phyloP scores from a whole-genome alignment of 1,284 basidiomycete species.

The Cystobasidium slooffiae region DNA sequence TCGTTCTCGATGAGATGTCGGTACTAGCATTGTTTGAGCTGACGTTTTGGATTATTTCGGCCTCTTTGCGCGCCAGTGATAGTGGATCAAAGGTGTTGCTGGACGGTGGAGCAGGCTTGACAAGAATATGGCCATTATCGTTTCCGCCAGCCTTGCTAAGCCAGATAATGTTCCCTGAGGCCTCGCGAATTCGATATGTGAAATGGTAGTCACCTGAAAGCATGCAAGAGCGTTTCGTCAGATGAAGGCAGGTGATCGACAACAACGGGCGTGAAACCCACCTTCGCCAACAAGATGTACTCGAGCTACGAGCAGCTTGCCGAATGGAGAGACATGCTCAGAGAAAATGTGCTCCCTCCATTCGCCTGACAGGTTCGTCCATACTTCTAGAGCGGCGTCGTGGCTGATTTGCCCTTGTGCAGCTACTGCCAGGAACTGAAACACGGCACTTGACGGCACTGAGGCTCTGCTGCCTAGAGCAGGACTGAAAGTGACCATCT shows the following conservation, averaged over 20 bases:
- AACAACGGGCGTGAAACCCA: not conserved
- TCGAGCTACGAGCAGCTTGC: constrained; percentile 13
- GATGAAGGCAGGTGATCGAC: not conserved
- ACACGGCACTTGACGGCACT: constrained; percentile 14
- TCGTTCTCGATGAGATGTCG: not conserved
- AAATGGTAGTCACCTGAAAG: constrained; percentile 41
- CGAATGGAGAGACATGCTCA: constrained; percentile 6
- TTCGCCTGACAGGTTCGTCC: constrained; percentile 46
- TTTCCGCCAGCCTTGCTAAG: constrained; percentile 39
- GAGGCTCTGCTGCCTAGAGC: constrained; percentile 2
- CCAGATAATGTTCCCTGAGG: constrained; percentile 44
- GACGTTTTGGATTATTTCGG: not conserved
- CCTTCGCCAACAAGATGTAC: not conserved
- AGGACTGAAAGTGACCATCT: constrained; percentile 20
- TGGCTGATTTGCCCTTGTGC: not conserved
- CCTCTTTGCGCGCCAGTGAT: not conserved
- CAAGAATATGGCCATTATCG: constrained; percentile 39
- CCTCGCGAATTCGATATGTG: constrained; percentile 42
- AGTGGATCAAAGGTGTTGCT: not conserved
- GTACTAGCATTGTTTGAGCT: not conserved
- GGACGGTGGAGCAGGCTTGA: not conserved
- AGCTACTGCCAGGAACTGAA: constrained; percentile 24
- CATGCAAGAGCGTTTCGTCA: not conserved
- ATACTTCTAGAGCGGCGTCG: constrained; percentile 42
- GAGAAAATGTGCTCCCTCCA: constrained; percentile 46